Conservation (phyloP, 2,329 filamentous ascomycete genomes). For the Chaetomium sp. region DNA sequence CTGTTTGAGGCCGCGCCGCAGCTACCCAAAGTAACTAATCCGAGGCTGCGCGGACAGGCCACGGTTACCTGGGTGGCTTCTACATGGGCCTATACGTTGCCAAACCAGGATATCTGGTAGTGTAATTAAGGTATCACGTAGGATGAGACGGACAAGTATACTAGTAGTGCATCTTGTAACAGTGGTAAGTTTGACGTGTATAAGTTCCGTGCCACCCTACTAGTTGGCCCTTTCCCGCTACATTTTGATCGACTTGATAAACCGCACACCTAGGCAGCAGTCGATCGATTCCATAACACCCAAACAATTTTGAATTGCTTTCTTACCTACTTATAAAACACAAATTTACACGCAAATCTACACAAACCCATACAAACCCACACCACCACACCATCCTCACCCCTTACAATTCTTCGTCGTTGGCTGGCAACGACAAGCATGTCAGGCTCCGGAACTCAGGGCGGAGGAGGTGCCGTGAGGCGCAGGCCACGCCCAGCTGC, state of each 20-base stretch:
- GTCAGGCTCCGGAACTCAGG: background rate
- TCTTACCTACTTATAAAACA: no score
- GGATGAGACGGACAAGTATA: background rate
- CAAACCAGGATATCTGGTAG: background rate
- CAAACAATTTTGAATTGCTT: background rate
- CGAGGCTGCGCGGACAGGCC: background rate
- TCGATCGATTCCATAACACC: background rate
- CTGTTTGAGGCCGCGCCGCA: constrained; percentile 4
- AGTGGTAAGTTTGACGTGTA: background rate
- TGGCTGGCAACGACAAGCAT: background rate
- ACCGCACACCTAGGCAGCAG: background rate
- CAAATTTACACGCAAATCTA: no score
- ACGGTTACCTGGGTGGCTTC: background rate
- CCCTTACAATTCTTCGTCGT: background rate
- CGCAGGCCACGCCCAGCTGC: background rate
- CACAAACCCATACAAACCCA: no score
- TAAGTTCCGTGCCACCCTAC: background rate
- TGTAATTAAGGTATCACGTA: background rate
- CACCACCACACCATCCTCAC: no score
- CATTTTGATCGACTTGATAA: background rate
- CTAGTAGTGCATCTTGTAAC: background rate
- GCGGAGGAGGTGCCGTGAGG: background rate
- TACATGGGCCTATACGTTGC: no score
- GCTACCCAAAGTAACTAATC: constrained; percentile 6
- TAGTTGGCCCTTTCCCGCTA: background rate